Conservation (phyloP, 23 red algal species). For the Chondrus crispus region DNA sequence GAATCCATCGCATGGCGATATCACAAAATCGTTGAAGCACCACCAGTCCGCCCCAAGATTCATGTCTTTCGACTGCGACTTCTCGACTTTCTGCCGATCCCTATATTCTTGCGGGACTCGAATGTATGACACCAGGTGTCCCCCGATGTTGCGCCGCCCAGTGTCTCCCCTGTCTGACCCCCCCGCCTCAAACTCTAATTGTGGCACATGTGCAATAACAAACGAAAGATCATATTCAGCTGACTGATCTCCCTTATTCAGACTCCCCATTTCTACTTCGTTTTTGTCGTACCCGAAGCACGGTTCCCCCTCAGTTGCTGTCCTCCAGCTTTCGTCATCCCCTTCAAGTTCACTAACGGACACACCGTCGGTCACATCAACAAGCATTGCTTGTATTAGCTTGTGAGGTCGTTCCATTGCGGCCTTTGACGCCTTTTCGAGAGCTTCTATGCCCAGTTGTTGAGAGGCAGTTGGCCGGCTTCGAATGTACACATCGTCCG, state of each 20-base stretch:
- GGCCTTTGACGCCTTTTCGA: neutral
- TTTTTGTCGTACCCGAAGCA: neutral
- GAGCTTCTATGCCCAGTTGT: neutral
- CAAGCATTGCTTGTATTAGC: constrained; percentile 28
- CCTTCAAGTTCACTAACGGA: constrained; percentile 4
- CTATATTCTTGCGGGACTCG: constrained; percentile 34
- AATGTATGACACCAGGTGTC: constrained; percentile 63
- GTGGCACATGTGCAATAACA: constrained; percentile 51
- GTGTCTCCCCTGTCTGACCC: neutral
- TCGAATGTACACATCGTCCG: neutral
- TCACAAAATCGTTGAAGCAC: constrained; percentile 96
- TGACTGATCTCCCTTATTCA: constrained; percentile 29
- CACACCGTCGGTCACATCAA: constrained; percentile 41
- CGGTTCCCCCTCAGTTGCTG: neutral
- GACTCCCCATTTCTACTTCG: neutral
- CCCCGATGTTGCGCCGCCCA: constrained; percentile 6
- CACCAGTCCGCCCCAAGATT: constrained; percentile 61
- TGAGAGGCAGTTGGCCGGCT: neutral
- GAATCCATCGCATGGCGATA: constrained; percentile 57
- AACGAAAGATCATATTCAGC: constrained; percentile 70
- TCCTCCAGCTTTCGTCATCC: neutral
- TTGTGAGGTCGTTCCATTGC: constrained; percentile 31
- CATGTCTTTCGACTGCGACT: neutral
- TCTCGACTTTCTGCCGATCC: neutral
- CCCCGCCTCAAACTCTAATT: neutral